A percentile compares a stretch with the other conserved stretches of the same genome.
phyloP scores from a whole-genome alignment of 1,284 basidiomycete species.

The Boletus subluridellus region DNA sequence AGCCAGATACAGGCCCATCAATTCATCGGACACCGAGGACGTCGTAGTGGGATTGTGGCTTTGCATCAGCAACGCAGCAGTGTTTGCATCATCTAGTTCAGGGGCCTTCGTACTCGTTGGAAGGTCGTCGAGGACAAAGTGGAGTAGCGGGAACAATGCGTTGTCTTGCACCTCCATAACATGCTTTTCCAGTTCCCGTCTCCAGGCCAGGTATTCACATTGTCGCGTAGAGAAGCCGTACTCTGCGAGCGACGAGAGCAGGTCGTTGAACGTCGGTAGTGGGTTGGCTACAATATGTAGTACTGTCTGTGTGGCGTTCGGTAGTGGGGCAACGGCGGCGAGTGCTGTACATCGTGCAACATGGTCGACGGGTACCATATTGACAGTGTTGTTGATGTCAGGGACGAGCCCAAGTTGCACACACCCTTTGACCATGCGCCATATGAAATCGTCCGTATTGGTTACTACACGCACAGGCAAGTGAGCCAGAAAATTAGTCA shows the following conservation, averaged over 20 bases:
- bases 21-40: slow-evolving; percentile 69
- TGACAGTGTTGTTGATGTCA: slow-evolving; percentile 97
- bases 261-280: slow-evolving; percentile 84
- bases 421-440: slow-evolving; percentile 97
- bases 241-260: slow-evolving; percentile 70
- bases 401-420: slow-evolving; percentile 93
- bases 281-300: slow-evolving; percentile 89
- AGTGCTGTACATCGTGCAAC: slow-evolving; percentile 83
- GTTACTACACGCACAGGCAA: slow-evolving; percentile 58
- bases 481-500: slow-evolving; percentile 14
- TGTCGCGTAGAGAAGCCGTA: slow-evolving; percentile 82
- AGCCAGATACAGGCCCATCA: slow-evolving; percentile 89
- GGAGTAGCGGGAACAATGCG: slow-evolving; percentile 93
- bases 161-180: slow-evolving; percentile 94
- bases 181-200: slow-evolving; percentile 89
- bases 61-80: slow-evolving; percentile 55
- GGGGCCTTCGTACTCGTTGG: slow-evolving; percentile 96
- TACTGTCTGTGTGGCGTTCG: slow-evolving; percentile 59
- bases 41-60: slow-evolving; percentile 39
- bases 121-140: slow-evolving; percentile 96
- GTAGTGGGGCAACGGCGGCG: slow-evolving; percentile 60
- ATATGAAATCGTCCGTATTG: slow-evolving; percentile 99
- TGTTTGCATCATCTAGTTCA: slow-evolving; percentile 87
- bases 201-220: slow-evolving; percentile 92
- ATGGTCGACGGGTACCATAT: slow-evolving; percentile 98